phyloP scores from a whole-genome alignment of 2,329 filamentous ascomycete genomes.

The Huntiella decipiens region DNA sequence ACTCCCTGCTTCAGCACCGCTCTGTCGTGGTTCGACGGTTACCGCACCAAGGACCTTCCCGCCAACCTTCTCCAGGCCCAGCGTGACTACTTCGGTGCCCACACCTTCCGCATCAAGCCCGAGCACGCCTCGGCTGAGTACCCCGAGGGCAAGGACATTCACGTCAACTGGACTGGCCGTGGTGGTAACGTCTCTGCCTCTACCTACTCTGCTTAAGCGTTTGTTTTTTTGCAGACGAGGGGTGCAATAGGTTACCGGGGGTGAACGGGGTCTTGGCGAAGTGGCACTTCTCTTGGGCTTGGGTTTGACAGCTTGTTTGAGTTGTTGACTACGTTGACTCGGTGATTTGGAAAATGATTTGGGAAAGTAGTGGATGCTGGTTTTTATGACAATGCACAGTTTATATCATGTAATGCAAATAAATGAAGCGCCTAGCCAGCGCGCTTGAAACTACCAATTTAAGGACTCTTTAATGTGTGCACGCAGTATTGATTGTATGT shows the following conservation, averaged over 20 bases:
- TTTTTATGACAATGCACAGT: constrained; percentile 8
- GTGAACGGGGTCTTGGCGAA: background rate
- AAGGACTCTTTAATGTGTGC: background rate
- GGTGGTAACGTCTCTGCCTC: constrained; percentile 94
- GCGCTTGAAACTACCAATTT: background rate
- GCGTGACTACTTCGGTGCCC: constrained; percentile 97
- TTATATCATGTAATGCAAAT: constrained; percentile 12
- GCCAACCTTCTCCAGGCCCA: constrained; percentile 98
- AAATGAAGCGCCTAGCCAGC: constrained; percentile 1
- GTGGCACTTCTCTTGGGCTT: no score
- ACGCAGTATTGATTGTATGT: no score
- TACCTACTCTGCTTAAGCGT: constrained; percentile 77
- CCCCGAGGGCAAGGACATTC: constrained; percentile 69
- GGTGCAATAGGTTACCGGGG: constrained; percentile 1
- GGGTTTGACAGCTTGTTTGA: no score
- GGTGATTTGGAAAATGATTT: constrained; percentile 5
- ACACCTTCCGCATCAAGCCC: constrained; percentile 79
- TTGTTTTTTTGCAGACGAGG: background rate
- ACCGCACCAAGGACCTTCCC: constrained; percentile 90
- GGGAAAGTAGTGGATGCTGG: constrained; percentile 8
- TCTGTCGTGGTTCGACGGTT: constrained; percentile 95
- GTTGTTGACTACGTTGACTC: background rate
- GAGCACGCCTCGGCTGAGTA: constrained; percentile 61
- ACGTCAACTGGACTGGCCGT: constrained; percentile 99
- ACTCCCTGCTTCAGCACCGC: constrained; percentile 93